Conservation (phyloP, 1,139 yeast species). For the Yamadazyma jaroonii region DNA sequence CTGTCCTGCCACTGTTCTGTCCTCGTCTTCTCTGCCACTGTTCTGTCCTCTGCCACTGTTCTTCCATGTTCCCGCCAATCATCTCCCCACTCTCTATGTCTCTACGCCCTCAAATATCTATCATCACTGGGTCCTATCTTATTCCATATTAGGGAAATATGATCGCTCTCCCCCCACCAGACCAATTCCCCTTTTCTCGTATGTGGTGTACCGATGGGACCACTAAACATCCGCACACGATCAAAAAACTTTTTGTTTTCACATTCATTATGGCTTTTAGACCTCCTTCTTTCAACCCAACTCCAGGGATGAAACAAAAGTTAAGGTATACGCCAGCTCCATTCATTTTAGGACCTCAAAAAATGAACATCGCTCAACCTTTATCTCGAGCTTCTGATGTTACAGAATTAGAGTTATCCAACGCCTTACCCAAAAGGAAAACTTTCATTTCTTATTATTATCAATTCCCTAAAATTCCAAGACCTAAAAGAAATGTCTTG, state of each 20-base stretch:
- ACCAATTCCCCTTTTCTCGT: no score
- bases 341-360: slow-evolving; percentile 22
- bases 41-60: no score
- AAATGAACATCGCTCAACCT: slow-evolving; percentile 42
- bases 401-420: slow-evolving; percentile 26
- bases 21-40: no score
- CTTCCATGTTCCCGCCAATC: no score
- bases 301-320: slow-evolving; percentile 12
- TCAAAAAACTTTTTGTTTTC: slow-evolving; percentile 1
- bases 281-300: slow-evolving; percentile 20
- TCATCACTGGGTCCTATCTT: no score
- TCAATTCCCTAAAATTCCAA: slow-evolving; percentile 58
- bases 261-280: slow-evolving; percentile 20
- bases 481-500: slow-evolving; percentile 59
- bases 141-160: no score
- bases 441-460: slow-evolving; percentile 26
- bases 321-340: slow-evolving; percentile 18
- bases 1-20: no score
- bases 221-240: neutral
- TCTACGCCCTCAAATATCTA: no score
- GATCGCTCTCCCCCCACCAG: no score
- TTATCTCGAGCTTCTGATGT: slow-evolving; percentile 41
- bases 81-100: no score
- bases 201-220: no score
- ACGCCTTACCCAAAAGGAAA: slow-evolving; percentile 16